Base-by-base conservation (phyloP, 1,284 basidiomycete species). In the Rhodotorula glutinis region DNA sequence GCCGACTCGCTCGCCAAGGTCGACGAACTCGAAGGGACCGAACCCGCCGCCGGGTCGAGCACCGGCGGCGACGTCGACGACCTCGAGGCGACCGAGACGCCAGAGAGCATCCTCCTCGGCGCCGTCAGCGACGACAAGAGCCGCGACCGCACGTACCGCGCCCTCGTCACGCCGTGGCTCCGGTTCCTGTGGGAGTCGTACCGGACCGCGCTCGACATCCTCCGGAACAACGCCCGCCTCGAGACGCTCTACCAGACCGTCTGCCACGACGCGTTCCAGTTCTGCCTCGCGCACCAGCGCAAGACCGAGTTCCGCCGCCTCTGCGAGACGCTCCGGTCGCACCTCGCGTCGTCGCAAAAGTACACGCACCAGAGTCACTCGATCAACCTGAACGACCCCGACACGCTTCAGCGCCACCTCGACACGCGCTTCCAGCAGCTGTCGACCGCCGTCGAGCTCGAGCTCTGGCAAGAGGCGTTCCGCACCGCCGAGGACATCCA, bases 391-490 rank as follows among this genome's bases (percentile, higher is more conserved):
- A 87, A 90, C 68, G 96, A 99, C 79, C 86, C 94, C 41, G 96
- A 98, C 75, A 97, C 90, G 27, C 88, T 99, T 54, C 91, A 96
- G 78, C 92, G 92, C 75, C 92, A 98, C 81, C 88, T 99, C 69
- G 96, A 98, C 79, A 98, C 93, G 25, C 92, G 96, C 67, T 98
- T 98, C 79, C 90, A 92, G 44, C 95, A 98, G 82, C 87, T 99
- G 72, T 93, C 95, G 78, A 90, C 92, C n/a, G 94, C 94, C 13
- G 94, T 98, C 71, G 92, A 98, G 80, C 88, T 99, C 71, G 96
- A 99, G 81, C 85, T 98, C 57, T 99, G 95, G 96, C 95, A 98
- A 79, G 95, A 98, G 79, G 95, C 93, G 8, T 99, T 98, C 86
- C 90, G 96, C 68, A 93, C 92, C 54, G 92, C 98, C 68, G 95